phyloP scores from a whole-genome alignment of 306 rosid genomes.

The Mimosa bimucronata region DNA sequence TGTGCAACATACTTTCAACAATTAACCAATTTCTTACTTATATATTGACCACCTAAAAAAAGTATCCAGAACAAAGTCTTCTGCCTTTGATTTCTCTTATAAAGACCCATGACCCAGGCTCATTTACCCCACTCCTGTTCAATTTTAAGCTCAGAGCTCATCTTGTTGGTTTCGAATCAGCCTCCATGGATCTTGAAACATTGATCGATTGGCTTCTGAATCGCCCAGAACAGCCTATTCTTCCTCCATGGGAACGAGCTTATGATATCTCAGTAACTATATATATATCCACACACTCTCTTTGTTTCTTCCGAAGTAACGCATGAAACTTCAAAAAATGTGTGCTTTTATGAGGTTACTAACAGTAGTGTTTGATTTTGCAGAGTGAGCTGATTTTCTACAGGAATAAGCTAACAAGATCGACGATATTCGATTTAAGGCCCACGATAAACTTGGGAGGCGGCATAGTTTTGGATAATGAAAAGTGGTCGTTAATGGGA shows the following conservation, averaged over 20 bases:
- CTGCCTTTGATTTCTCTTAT: too few relatives aligned
- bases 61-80: neutral
- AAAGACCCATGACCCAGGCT: neutral
- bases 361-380: neutral
- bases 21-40: too few relatives aligned
- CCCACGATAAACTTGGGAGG: neutral
- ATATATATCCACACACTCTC: neutral
- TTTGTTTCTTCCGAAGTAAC: neutral
- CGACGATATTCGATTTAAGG: conserved; percentile 1
- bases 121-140: neutral
- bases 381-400: neutral
- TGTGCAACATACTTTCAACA: too few relatives aligned
- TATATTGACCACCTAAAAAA: too few relatives aligned
- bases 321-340: neutral
- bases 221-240: neutral
- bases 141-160: neutral
- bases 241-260: conserved; percentile 14
- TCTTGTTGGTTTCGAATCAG: neutral
- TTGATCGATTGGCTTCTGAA: neutral
- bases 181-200: neutral
- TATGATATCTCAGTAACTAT: neutral
- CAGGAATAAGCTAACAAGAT: neutral
- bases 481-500: neutral
- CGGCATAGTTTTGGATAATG: neutral
- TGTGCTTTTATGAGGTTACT: neutral